Base-by-base conservation (phyloP, 441 rosid species). In the Syzygium syzygioides region DNA sequence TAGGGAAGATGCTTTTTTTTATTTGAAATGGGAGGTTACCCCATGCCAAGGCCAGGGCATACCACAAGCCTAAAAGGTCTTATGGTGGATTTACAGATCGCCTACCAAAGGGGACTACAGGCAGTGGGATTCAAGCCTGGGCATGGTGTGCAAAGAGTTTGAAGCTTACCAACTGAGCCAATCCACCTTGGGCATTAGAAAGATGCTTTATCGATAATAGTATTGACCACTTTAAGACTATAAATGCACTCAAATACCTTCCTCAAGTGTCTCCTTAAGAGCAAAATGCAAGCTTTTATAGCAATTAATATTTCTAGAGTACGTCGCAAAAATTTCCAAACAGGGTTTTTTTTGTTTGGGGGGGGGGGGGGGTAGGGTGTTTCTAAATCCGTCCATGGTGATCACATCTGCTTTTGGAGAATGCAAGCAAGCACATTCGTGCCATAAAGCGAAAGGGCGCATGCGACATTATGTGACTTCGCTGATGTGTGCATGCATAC, bases 271-370 rank as follows among this genome's bases (percentile, higher is more conserved):
- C 50, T 71, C 80, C 80, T 37, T 71, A 71, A 37, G 1, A 20
- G 11, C 41, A 64, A 64, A 64, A 30, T 30, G 76, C 0, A 37
- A 71, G 50, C 50, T 37, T 71, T 71, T 11, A 71, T 71, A 68
- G 45, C 0, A 71, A 71, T 0, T 71, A n/a, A 34, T 71, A 34
- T 20, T 34, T 37, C 80, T 0, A 11, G 50, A 71, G 80, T 20
- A 37, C 0, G 0, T 0, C 0, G 48, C 50, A 11, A 71, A 71
- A 0, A 37, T 41, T 41, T 41, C 45, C 45, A 41, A 41, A 41
- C 9, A 1, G 45, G 80, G 20, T 19, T 34, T 37, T 18, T 66
- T 71, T 41, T 41, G 7, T 20, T 71, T 34, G 37, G 26, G 15
- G 6, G 48, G 5, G 25, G 34, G 14, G 37, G 20, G 37, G 15